A percentile compares a stretch with the other conserved stretches of the same genome.
Evolutionary conservation across 140 eudicot species (phyloP).

Genomic region (Eryngium alpinum): DNA sequence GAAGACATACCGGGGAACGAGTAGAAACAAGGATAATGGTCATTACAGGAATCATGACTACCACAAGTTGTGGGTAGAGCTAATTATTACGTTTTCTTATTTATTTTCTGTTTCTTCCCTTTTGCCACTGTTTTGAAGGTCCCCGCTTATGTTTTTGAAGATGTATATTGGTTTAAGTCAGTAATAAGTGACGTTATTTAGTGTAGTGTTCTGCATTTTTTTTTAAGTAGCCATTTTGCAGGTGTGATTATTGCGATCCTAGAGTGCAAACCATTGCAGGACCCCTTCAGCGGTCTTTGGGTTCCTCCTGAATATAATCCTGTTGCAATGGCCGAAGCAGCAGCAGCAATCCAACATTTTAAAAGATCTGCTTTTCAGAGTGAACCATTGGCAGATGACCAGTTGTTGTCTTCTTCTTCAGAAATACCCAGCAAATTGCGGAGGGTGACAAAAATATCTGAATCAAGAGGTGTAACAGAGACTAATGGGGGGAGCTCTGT

Average conservation of each 20-base stretch:
- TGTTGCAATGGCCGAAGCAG: conserved; percentile 87
- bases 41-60: conserved; percentile 48
- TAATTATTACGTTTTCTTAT: neutral
- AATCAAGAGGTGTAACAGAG: conserved; percentile 52
- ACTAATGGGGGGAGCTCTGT: conserved; percentile 37
- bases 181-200: neutral
- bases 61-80: conserved; percentile 44
- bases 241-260: conserved; percentile 50
- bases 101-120: neutral
- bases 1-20: conserved; percentile 45
- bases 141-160: neutral
- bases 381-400: conserved; percentile 57
- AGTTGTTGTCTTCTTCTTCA: conserved; percentile 45
- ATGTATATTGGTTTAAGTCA: neutral
- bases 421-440: conserved; percentile 59
- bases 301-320: conserved; percentile 91
- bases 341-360: conserved; percentile 81
- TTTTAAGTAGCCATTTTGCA: conserved; percentile 24
- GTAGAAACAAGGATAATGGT: conserved; percentile 46
- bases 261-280: conserved; percentile 28
- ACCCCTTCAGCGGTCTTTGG: conserved; percentile 71
- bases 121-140: neutral
- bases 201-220: neutral
- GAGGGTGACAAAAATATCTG: conserved; percentile 62
- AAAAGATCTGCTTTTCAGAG: conserved; percentile 46